phyloP scores from a whole-genome alignment of 2,329 filamentous ascomycete species.

The Sodiomyces alkalinus region DNA sequence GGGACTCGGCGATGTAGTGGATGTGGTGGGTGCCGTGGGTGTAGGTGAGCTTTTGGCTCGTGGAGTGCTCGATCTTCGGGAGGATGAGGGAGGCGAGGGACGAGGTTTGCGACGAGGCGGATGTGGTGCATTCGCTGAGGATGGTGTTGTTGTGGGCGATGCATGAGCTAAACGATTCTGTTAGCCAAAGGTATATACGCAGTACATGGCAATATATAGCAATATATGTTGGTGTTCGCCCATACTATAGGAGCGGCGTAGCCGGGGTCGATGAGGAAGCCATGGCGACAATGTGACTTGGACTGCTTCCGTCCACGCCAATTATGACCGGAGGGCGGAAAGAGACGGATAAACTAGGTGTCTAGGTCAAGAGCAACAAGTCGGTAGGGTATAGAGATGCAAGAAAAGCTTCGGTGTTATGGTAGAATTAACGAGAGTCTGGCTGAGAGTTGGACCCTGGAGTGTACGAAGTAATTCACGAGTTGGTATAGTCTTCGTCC shows the following conservation, averaged over 20 bases:
- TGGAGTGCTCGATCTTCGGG: constrained; percentile 75
- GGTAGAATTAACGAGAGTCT: too few species aligned
- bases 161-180: constrained; percentile 71
- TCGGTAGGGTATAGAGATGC: too few species aligned
- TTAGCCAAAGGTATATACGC: too few species aligned
- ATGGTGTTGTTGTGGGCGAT: constrained; percentile 91
- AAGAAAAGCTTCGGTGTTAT: too few species aligned
- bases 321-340: too few species aligned
- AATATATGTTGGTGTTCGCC: too few species aligned
- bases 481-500: too few species aligned
- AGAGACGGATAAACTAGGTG: too few species aligned
- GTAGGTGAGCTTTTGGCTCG: constrained; percentile 81
- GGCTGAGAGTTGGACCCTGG: neutral
- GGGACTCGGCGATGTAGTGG: constrained; percentile 83
- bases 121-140: constrained; percentile 80
- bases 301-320: too few species aligned
- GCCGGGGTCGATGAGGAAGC: constrained; percentile 54
- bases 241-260: constrained; percentile 62
- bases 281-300: constrained; percentile 27
- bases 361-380: too few species aligned
- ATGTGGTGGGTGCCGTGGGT: constrained; percentile 85
- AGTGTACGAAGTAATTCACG: neutral
- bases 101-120: constrained; percentile 67
- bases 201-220: too few species aligned
- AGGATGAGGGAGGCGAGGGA: constrained; percentile 87